Conservation (phyloP, 305 asterid genomes). For the Plantago coronopus region DNA sequence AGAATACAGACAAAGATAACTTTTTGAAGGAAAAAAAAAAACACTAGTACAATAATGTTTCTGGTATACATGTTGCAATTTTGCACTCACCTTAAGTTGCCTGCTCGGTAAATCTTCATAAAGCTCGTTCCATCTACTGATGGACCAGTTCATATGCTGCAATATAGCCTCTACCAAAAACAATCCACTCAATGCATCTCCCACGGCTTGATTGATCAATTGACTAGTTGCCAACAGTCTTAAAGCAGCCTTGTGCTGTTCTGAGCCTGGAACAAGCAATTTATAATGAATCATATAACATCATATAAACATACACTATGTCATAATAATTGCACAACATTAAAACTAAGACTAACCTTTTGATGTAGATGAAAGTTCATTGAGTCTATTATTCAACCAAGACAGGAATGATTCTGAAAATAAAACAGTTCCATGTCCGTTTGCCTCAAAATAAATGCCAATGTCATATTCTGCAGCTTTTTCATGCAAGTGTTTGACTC, state of each 20-base stretch:
- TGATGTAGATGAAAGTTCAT: conserved; percentile 48
- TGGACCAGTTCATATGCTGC: conserved; percentile 66
- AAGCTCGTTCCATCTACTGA: conserved; percentile 66
- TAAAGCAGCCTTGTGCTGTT: conserved; percentile 65
- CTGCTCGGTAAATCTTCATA: conserved; percentile 86
- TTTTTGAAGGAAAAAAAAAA: no score
- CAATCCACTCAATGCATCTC: conserved; percentile 81
- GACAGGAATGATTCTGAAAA: conserved; percentile 58
- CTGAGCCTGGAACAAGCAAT: conserved; percentile 50
- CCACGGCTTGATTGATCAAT: conserved; percentile 89
- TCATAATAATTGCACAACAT: conserved; percentile 9
- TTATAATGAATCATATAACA: conserved; percentile 8
- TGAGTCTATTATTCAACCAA: conserved; percentile 54
- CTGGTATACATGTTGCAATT: conserved; percentile 5
- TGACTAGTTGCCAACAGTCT: conserved; percentile 74
- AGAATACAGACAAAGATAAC: no score
- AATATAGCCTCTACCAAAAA: conserved; percentile 82
- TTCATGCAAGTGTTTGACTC: conserved; percentile 83
- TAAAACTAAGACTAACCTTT: conserved; percentile 39
- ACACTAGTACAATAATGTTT: not conserved
- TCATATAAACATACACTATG: conserved; percentile 14
- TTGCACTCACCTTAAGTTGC: conserved; percentile 66
- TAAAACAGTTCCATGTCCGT: conserved; percentile 93
- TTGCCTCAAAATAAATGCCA: conserved; percentile 92
- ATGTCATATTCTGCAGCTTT: conserved; percentile 84